Base-by-base conservation (phyloP, 169 alveolate genomes). In the Babesia gibsoni region DNA sequence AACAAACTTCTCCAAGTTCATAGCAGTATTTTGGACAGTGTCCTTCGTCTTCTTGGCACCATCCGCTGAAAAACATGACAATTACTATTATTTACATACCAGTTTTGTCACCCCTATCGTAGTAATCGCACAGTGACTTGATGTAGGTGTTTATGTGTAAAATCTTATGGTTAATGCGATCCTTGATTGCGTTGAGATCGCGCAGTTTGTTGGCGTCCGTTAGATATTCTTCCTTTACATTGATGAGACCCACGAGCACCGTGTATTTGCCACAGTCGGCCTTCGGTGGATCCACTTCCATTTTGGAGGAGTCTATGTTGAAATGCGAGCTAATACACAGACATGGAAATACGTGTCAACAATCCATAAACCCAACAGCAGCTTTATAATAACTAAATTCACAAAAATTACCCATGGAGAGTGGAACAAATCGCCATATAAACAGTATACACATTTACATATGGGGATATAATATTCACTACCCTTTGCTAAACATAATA, bases 151-250 rank as follows among this genome's bases (percentile, higher is more conserved):
- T 78, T 52, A 78, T 52, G 73, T 67, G 67, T 46, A 78, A 33
- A 22, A 78, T 74, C 67, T 66, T 78, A 53, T 49, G 78, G 77
- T 67, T 78, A 9, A 78, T 39, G 78, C 81, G 82, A 18, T 78
- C 87, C 61, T 67, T 78, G 54, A 66, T 54, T 41, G 53, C 29
- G 61, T 58, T 25, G 46, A 78, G 36, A 33, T 58, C 87, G 22
- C n/a, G 27, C 1, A 22, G 48, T 23, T 49, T 33, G 2, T 49
- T 58, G 41, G 46, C 81, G 30, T 50, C 87, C n/a, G 42, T 35
- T 23, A 66, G 53, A 41, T 39, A 67, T 43, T 78, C 82, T 5
- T 66, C 75, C 35, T 58, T 50, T 22, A 66, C 32, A 29, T 78
- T 67, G 49, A 78, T 64, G 18, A 78, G 46, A 12, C 87, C 87